Base-by-base conservation (phyloP, 2,329 filamentous ascomycete genomes). In the Aaosphaeria pasadenensis region DNA sequence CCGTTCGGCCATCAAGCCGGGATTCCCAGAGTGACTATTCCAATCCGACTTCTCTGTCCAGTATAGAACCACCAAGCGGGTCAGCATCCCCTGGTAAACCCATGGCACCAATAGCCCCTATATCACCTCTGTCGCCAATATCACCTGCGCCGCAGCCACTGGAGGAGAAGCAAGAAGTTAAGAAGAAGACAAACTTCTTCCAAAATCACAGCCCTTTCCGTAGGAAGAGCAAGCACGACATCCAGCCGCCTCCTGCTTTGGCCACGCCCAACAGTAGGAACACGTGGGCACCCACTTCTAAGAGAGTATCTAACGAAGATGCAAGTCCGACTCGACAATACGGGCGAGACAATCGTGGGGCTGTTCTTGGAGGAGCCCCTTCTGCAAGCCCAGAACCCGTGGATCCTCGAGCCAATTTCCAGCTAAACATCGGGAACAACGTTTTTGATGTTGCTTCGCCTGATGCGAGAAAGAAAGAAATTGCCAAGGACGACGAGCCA, bases 361-460 rank as follows among this genome's bases (percentile, higher is more conserved):
- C 49, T n/a, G 53, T 62, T 13, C 56, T 67, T n/a, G 59, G 60
- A 39, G 56, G 56, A n/a, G 58, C 54, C 30, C 59, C 58, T 7
- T 65, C 73, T 56, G 54, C 76, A n/a, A 78, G 75, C 56, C 77
- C 75, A 45, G 95, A 90, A 60, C 90, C 89, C 4, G 91, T 94
- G 35, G 94, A 96, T 64, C 91, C 92, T 47, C 86, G 94, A 53
- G 91, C 92, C 36, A 96, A 88, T 67, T 85, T 97, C 60, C 92
- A 95, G 52, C 79, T 99, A 30, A 96, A 96, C 61, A 83, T 99
- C 46, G 94, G 94, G 6, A 90, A 95, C 60, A 99, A 99, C 60
- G 90, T 99, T 7, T 96, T 99, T 62, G 86, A 95, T 48, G 92
- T 99, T 7, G 87, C 88, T 9, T 87, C 87, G 6, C 86, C 89